phyloP scores from a whole-genome alignment of 2,329 filamentous ascomycete genomes.

The Metarhizium robertsii region DNA sequence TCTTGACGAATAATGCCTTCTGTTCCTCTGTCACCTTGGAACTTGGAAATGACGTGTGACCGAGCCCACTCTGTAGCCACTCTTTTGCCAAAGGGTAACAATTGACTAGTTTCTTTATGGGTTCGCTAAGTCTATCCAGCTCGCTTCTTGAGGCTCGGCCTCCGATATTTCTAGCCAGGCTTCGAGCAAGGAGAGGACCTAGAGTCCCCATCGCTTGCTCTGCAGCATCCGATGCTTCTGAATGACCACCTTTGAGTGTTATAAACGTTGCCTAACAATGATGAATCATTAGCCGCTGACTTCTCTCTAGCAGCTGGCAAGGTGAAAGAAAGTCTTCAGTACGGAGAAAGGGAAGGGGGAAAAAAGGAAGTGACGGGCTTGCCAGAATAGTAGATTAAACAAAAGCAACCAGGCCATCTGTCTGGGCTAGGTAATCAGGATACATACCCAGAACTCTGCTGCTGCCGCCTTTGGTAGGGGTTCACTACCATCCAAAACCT shows the following conservation, averaged over 20 bases:
- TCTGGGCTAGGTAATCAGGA: not conserved
- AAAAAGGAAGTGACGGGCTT: not conserved
- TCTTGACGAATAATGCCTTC: constrained; percentile 56
- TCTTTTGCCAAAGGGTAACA: constrained; percentile 44
- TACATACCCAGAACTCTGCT: constrained; percentile 63
- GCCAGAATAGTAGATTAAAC: not conserved
- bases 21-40: constrained; percentile 49
- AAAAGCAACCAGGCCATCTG: not conserved
- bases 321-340: not conserved
- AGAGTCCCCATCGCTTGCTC: constrained; percentile 46
- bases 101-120: constrained; percentile 58
- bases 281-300: not conserved
- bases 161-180: constrained; percentile 55
- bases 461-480: constrained; percentile 67
- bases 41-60: constrained; percentile 46
- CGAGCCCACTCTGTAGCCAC: constrained; percentile 55
- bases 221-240: constrained; percentile 32
- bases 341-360: not conserved
- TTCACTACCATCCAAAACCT: constrained; percentile 61
- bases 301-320: not conserved
- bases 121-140: constrained; percentile 60
- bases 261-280: constrained; percentile 41
- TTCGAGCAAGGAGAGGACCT: constrained; percentile 50
- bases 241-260: constrained; percentile 32
- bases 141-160: constrained; percentile 63